Evolutionary conservation across 2,329 filamentous ascomycete genomes (phyloP), one percentile per base, ranked within the genome.

Genomic region (Alternaria arbusti): DNA sequence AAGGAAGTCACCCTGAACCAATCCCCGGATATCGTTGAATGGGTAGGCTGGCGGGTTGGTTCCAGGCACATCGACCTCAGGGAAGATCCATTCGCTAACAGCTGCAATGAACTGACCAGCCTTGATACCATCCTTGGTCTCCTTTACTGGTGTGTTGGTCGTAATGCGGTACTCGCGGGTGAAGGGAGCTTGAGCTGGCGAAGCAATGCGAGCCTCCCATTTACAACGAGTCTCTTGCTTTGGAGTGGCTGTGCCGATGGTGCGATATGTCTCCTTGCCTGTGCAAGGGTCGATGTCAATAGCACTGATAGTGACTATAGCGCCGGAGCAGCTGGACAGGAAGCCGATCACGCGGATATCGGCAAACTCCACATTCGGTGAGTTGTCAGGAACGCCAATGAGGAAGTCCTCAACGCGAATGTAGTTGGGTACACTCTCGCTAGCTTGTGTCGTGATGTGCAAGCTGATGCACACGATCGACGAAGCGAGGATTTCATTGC

Each of bases 281-380:
- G 80, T 82, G 68, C 82, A 84, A 22, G 79, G 78, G 46, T 83
- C 79, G 20, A 83, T 73, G 7, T 83, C 81, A 25, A 82, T 80
- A 43, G 81, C 81, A 28, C 63, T 76, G 59, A 83, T 76, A 11
- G 69, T 74, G 36, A 83, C 75, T 6, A 69, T 66, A 15, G 76
- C 73, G 25, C 68, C 69, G 36, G 70, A 67, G 13, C 77, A 76
- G 44, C 81, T 80, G 1, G 81, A 82, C 6, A 79, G 77, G 47
- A 77, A 80, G 1, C 81, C 81, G 23, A 83, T 76, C 54, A 70
- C 69, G 3, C 67, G 60, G 20, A 66, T 72, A 52, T 80, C 75
- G 3, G 80, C 81, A 20, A 80, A 60, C 59, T 83, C 81, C 1
- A 79, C 75, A 32, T 74, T 74, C 15, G 68, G 61, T n/a, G 75